These are phyloP conservation scores for Aaosphaeria pasadenensis DNA, from an alignment of 2,329 filamentous ascomycete genomes.

Conservation along the genomic window DNA sequence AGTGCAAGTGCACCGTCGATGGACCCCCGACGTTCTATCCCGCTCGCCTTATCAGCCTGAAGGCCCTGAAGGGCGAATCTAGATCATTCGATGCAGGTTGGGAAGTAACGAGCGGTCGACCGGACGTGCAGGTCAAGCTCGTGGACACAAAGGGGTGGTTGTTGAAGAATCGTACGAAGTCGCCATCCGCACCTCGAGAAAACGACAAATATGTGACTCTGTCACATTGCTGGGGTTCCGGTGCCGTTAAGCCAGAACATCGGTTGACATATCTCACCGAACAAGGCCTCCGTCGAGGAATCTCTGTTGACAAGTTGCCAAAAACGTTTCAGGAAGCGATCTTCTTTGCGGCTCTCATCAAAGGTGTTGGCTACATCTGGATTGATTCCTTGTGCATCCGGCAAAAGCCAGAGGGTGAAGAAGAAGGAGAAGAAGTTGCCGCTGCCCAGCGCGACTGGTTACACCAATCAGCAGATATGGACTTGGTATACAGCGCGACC, in stretches of 20 bases:
- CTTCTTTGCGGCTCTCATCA: constrained; percentile 5
- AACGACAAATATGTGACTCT: not conserved
- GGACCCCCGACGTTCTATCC: no score
- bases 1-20: no score
- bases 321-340: constrained; percentile 11
- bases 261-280: not conserved
- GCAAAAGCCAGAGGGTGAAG: not conserved
- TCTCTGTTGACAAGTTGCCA: constrained; percentile 3
- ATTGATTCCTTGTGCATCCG: constrained; percentile 2
- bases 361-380: constrained; percentile 11
- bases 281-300: not conserved
- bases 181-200: not conserved
- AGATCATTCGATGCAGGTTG: no score
- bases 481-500: not conserved
- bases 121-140: no score
- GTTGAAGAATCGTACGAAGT: no score
- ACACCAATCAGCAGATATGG: not conserved
- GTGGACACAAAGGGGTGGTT: no score
- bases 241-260: not conserved
- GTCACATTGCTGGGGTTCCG: not conserved
- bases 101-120: no score
- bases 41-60: no score
- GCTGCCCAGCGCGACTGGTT: not conserved
- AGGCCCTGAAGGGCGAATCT: no score
- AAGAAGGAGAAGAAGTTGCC: no score